Percentiles rank a stretch among this genome's conserved stretches.
phyloP scores from a whole-genome alignment of 805 yeast species.

The Suhomyces sp. region DNA sequence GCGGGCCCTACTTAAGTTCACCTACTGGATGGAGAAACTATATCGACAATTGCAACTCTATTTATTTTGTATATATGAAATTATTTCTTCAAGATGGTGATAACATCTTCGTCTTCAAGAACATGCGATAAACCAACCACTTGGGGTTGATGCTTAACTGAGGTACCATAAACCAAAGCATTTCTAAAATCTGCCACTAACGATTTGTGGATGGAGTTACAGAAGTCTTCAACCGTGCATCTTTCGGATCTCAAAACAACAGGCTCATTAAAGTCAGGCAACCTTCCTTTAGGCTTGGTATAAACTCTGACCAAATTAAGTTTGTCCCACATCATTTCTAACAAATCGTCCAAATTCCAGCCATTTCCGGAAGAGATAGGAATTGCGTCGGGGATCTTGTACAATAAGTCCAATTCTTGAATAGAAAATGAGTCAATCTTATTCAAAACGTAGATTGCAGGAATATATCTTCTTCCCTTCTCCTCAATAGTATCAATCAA shows the following conservation, averaged over 20 bases:
- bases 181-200: constrained; percentile 89
- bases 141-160: constrained; percentile 98
- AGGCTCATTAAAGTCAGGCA: constrained; percentile 94
- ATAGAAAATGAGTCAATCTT: constrained; percentile 93
- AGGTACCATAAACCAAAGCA: constrained; percentile 89
- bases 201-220: constrained; percentile 93
- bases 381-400: constrained; percentile 94
- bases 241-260: constrained; percentile 82
- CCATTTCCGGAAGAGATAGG: constrained; percentile 95
- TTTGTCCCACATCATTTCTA: constrained; percentile 94
- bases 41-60: not conserved
- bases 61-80: not conserved
- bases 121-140: constrained; percentile 83
- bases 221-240: constrained; percentile 89
- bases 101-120: constrained; percentile 94
- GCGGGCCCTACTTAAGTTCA: not conserved
- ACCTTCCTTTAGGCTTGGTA: constrained; percentile 92
- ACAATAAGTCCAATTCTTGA: constrained; percentile 86
- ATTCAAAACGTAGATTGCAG: constrained; percentile 91
- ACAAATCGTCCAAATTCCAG: constrained; percentile 94
- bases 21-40: not conserved
- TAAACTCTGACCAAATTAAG: constrained; percentile 90
- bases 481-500: constrained; percentile 92
- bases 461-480: constrained; percentile 86
- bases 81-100: constrained; percentile 81